Evolutionary conservation across 257 asterid genomes (phyloP), one percentile per base, ranked within the genome.

Genomic region (Salvia rosmarinus): DNA sequence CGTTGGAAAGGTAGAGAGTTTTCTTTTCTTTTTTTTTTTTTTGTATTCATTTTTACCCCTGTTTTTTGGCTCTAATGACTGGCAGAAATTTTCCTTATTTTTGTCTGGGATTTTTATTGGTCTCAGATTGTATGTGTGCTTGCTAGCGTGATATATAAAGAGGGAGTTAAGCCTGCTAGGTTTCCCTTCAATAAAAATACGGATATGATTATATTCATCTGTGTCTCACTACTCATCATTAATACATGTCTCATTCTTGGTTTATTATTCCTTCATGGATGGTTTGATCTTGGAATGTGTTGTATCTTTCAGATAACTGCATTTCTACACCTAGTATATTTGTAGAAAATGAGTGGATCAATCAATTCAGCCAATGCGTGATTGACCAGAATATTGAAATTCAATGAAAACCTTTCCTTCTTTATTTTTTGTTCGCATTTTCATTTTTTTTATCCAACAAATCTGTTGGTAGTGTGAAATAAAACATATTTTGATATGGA

Each of bases 121-220:
- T 70, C 83, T 81, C 82, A 71, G 82, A 67, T 80, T 88, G 86
- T 82, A 73, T 84, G 90, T 70, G 86, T 83, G 82, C 63, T 81
- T 85, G 76, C 75, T 85, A 82, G 92, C 66, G 85, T 86, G 89
- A 64, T 67, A 81, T 76, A 79, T 74, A 75, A 44, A 40, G 44
- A 84, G 81, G 89, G 86, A 85, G 71, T 17, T 69, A 76, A 34
- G 77, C 87, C 74, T 44, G 62, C 46, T 63, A 68, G 85, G 76
- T 62, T 73, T 79, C 87, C 88, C 83, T 72, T 83, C 63, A 83
- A 86, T 82, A 84, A 72, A 78, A 76, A 64, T 74, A 76, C 68
- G 71, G 71, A 74, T 77, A 80, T 82, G 75, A 70, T 76, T 77
- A 74, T 77, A 72, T 81, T 84, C 81, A 43, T 80, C 69, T 82